These are phyloP conservation scores for Claviceps sp. DNA, from an alignment of 2,329 filamentous ascomycete genomes.

Conservation along the genomic window DNA sequence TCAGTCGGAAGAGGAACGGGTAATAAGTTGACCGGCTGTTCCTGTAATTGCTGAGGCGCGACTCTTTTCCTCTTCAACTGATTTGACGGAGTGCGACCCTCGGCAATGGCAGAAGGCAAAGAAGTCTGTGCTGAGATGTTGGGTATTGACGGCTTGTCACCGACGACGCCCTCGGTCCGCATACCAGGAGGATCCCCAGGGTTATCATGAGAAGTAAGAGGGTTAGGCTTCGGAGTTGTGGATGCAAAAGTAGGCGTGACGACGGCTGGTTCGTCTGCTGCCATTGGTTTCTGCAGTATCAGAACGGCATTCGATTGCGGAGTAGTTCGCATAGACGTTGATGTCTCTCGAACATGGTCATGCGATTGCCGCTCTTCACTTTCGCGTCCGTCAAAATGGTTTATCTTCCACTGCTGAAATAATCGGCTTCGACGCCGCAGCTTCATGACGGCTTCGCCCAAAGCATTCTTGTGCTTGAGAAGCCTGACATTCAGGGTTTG, in stretches of 20 bases:
- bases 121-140: neutral
- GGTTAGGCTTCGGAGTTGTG: neutral
- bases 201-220: neutral
- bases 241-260: neutral
- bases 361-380: neutral
- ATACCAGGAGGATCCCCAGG: neutral
- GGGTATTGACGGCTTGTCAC: neutral
- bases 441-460: conserved; percentile 43
- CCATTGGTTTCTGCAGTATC: neutral
- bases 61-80: conserved; percentile 16
- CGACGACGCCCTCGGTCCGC: neutral
- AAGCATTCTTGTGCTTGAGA: conserved; percentile 41
- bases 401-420: conserved; percentile 25
- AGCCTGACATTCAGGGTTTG: conserved; percentile 42
- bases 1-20: conserved; percentile 5
- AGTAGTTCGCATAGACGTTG: neutral
- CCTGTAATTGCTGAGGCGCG: conserved; percentile 12
- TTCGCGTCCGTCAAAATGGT: conserved; percentile 2
- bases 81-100: conserved; percentile 10
- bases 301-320: conserved; percentile 1
- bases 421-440: conserved; percentile 38
- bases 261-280: neutral
- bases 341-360: neutral
- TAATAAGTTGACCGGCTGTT: neutral
- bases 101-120: neutral